Evolutionary conservation across 192 early-diverging fungal species (phyloP), one percentile per base, ranked within the genome.

Genomic region (Mortierella claussenii): DNA sequence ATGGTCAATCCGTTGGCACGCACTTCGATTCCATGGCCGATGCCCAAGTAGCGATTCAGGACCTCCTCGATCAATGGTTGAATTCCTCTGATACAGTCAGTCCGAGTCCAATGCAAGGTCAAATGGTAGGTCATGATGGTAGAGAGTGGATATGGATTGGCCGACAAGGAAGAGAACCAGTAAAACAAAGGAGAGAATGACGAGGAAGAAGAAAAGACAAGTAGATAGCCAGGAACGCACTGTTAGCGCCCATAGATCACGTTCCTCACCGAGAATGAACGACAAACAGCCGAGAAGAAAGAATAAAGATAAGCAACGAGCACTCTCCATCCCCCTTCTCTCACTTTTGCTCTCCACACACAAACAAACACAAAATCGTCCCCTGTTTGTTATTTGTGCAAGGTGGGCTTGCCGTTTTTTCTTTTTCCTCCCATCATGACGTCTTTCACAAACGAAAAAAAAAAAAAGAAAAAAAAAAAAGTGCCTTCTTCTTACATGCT

Each of bases 51-150:
- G 10, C 70, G 47, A 31, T 74, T 33, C 32, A 74, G 42, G 42
- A 65, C 46, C 18, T 64, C 61, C 23, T 65, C 62, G 24, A 74
- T 60, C 56, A 74, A 53, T n/a, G 70, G 70, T 47, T 65, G 70
- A 46, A 74, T 74, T 23, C 59, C 59, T 44, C 70, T 74, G 52
- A n/a, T n/a, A n/a, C n/a, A n/a, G n/a, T n/a, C n/a, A n/a, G n/a
- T n/a, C n/a, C n/a, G n/a, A n/a, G n/a, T n/a, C n/a, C n/a, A n/a
- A n/a, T n/a, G n/a, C n/a, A n/a, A n/a, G n/a, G n/a, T n/a, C n/a
- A n/a, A n/a, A n/a, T n/a, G n/a, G n/a, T n/a, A n/a, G n/a, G n/a
- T n/a, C n/a, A n/a, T n/a, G n/a, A n/a, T n/a, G n/a, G n/a, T n/a
- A n/a, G n/a, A n/a, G n/a, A n/a, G n/a, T n/a, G n/a, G n/a, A n/a